Percentiles rank a stretch among this genome's conserved stretches.
Evolutionary conservation across 257 asterid genomes (phyloP).

Genomic region (Plantago elongata): DNA sequence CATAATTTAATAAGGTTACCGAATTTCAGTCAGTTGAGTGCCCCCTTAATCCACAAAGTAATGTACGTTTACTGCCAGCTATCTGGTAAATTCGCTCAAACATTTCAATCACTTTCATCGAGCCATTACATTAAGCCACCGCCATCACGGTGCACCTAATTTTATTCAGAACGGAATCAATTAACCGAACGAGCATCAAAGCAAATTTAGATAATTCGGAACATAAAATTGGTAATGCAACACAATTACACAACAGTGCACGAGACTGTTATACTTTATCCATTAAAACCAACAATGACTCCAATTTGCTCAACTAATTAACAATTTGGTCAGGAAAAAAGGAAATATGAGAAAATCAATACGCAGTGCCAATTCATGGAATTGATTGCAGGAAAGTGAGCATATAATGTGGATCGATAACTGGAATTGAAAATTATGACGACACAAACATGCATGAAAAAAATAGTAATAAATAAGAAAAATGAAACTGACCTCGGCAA

Average conservation of each 20-base stretch:
- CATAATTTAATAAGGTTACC: slow-evolving; percentile 39
- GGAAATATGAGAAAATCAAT: neutral
- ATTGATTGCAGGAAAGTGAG: slow-evolving; percentile 7
- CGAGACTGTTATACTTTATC: too few relatives aligned
- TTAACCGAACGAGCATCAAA: neutral
- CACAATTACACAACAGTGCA: too few relatives aligned
- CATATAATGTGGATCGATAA: slow-evolving; percentile 37
- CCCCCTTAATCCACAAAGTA: slow-evolving; percentile 26
- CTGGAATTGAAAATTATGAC: slow-evolving; percentile 8
- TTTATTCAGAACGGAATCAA: slow-evolving; percentile 13
- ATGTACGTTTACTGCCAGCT: slow-evolving; percentile 25
- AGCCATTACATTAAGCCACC: slow-evolving; percentile 26
- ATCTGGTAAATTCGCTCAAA: slow-evolving; percentile 20
- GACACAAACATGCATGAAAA: slow-evolving; percentile 12
- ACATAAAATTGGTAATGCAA: too few relatives aligned
- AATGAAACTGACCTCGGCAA: slow-evolving; percentile 17
- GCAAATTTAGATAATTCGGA: neutral
- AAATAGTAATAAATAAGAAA: neutral
- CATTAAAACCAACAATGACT: neutral
- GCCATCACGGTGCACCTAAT: slow-evolving; percentile 22
- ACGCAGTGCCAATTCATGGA: too few relatives aligned
- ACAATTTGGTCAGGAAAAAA: too few relatives aligned
- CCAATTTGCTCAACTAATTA: too few relatives aligned
- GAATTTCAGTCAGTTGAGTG: slow-evolving; percentile 31
- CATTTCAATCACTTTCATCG: slow-evolving; percentile 32